A percentile compares a stretch with the other conserved stretches of the same genome.
These are phyloP conservation scores for Cladorrhinum sp. DNA, from an alignment of 2,329 filamentous ascomycete species.

Conservation along the genomic window DNA sequence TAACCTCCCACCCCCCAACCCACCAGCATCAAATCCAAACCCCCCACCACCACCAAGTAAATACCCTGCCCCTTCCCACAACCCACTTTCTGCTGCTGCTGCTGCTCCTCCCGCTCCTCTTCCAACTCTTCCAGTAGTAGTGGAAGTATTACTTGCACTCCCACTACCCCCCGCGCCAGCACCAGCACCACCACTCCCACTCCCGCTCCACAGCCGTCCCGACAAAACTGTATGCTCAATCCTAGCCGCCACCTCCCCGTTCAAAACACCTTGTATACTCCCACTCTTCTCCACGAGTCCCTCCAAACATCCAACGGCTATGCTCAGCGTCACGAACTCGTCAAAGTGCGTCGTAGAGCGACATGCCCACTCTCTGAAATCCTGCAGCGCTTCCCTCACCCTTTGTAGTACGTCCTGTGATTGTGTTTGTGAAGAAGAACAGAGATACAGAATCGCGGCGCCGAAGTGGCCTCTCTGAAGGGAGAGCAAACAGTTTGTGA, in stretches of 20 bases:
- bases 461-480: slow-evolving; percentile 29
- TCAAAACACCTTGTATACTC: slow-evolving; percentile 16
- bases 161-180: background rate
- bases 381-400: slow-evolving; percentile 10
- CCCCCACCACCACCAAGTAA: background rate
- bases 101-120: background rate
- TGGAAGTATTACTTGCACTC: background rate
- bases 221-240: slow-evolving; percentile 27
- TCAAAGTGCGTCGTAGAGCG: slow-evolving; percentile 26
- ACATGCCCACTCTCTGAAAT: slow-evolving; percentile 21
- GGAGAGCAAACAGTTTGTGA: slow-evolving; percentile 25
- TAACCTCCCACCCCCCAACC: background rate
- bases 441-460: slow-evolving; percentile 24
- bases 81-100: background rate
- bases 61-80: background rate
- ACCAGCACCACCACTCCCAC: background rate
- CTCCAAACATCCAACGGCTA: slow-evolving; percentile 24
- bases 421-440: background rate
- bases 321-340: slow-evolving; percentile 23
- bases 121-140: background rate
- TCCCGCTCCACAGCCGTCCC: slow-evolving; percentile 14
- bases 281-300: slow-evolving; percentile 1
- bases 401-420: background rate
- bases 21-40: background rate
- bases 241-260: slow-evolving; percentile 23